phyloP scores from a whole-genome alignment of 139 green algal species.

The Chlorella sp. region DNA sequence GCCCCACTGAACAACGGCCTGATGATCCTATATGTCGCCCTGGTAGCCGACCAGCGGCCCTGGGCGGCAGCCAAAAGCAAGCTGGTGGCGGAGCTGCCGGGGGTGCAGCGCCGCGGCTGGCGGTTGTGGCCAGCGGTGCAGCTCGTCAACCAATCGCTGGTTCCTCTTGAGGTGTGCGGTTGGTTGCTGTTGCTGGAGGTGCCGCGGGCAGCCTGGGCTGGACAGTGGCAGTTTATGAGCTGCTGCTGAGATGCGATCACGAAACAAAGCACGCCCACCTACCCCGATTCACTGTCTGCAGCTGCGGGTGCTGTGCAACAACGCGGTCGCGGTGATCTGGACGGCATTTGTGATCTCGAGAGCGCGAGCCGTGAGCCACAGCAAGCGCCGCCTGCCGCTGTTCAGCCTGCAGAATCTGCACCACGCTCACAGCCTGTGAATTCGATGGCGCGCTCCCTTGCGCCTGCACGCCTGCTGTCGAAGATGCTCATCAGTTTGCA shows the following conservation, averaged over 20 bases:
- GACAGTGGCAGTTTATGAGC: not conserved
- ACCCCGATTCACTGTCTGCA: not conserved
- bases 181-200: not conserved
- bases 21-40: constrained; percentile 26
- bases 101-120: constrained; percentile 29
- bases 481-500: no score
- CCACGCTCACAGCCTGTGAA: no score
- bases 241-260: no score
- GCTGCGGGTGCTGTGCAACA: constrained; percentile 39
- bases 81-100: not conserved
- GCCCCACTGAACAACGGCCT: constrained; percentile 40
- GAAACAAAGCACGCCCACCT: no score
- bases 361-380: not conserved
- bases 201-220: not conserved
- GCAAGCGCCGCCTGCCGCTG: not conserved
- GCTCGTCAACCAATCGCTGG: constrained; percentile 31
- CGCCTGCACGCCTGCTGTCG: no score
- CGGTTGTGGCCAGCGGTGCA: constrained; percentile 39
- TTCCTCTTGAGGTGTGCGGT: constrained; percentile 25
- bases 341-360: constrained; percentile 33
- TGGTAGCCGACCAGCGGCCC: constrained; percentile 15
- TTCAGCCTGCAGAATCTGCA: no score
- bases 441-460: no score
- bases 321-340: constrained; percentile 35
- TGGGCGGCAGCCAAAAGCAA: not conserved